Evolutionary conservation across 163 green algal species (phyloP).

Genomic region (Botryococcus braunii): DNA sequence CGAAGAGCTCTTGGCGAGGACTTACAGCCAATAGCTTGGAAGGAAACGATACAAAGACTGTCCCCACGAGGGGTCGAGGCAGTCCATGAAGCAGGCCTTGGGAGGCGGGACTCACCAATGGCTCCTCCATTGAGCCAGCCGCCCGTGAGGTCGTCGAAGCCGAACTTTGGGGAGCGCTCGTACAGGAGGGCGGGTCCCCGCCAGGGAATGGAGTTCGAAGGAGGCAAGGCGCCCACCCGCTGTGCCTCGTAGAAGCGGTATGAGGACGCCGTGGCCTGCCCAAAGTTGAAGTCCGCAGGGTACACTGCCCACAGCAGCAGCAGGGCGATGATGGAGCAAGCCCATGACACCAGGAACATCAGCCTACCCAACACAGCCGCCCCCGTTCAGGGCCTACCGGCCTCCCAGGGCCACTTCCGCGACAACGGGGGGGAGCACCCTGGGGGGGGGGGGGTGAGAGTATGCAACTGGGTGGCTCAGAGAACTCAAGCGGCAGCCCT

Average conservation of each 20-base stretch:
- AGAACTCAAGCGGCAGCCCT: no score
- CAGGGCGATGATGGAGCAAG: constrained; percentile 23
- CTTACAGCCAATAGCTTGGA: no score
- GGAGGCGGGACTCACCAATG: no score
- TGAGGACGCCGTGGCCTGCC: background rate
- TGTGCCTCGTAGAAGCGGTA: constrained; percentile 12
- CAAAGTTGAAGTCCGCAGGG: constrained; percentile 23
- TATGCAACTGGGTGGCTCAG: no score
- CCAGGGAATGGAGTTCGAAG: constrained; percentile 25
- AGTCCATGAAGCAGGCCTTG: no score
- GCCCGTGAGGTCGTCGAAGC: constrained; percentile 33
- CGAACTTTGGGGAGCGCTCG: background rate
- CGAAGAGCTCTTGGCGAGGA: no score
- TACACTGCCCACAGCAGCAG: constrained; percentile 50
- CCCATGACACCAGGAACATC: constrained; percentile 30
- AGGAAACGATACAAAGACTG: no score
- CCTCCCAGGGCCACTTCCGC: background rate
- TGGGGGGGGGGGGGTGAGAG: no score
- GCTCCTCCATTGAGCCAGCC: constrained; percentile 39
- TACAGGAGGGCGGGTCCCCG: constrained; percentile 14
- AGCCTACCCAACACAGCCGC: constrained; percentile 6
- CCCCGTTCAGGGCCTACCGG: background rate
- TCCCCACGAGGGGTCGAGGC: no score
- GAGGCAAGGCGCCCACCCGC: constrained; percentile 26
- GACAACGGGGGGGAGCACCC: no score